Evolutionary conservation across 441 rosid genomes (phyloP).

Genomic region (Arabidopsis hybrid): DNA sequence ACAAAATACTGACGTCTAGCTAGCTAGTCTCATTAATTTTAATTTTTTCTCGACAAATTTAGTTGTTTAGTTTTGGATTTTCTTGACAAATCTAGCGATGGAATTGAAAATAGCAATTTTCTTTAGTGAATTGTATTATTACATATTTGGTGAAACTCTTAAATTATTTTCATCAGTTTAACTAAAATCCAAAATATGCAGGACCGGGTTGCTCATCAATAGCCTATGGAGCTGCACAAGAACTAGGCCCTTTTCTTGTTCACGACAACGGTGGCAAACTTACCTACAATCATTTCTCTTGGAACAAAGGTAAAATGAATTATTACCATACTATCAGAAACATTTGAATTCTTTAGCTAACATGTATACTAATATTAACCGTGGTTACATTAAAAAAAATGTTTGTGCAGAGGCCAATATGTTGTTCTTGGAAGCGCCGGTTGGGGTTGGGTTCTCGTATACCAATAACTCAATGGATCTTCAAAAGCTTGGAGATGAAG

Average conservation of each 20-base stretch:
- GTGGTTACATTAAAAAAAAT: not conserved
- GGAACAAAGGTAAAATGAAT: conserved; percentile 57
- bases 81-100: not conserved
- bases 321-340: not conserved
- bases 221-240: conserved; percentile 70
- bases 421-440: conserved; percentile 68
- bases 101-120: not conserved
- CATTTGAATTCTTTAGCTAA: not conserved
- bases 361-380: not conserved
- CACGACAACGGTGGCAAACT: conserved; percentile 45
- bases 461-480: conserved; percentile 58
- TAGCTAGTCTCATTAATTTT: not conserved
- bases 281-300: conserved; percentile 53
- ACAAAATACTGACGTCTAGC: not conserved
- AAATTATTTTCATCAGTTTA: not conserved
- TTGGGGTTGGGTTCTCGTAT: conserved; percentile 74
- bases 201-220: conserved; percentile 75
- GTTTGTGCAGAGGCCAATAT: conserved; percentile 55
- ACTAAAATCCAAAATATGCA: conserved; percentile 7
- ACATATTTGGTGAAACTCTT: not conserved
- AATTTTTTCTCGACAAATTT: not conserved
- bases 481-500: conserved; percentile 53
- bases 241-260: conserved; percentile 65
- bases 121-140: not conserved
- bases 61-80: not conserved